Evolutionary conservation across 2,329 filamentous ascomycete genomes (phyloP).

Genomic region (Byssochlamys sp.): DNA sequence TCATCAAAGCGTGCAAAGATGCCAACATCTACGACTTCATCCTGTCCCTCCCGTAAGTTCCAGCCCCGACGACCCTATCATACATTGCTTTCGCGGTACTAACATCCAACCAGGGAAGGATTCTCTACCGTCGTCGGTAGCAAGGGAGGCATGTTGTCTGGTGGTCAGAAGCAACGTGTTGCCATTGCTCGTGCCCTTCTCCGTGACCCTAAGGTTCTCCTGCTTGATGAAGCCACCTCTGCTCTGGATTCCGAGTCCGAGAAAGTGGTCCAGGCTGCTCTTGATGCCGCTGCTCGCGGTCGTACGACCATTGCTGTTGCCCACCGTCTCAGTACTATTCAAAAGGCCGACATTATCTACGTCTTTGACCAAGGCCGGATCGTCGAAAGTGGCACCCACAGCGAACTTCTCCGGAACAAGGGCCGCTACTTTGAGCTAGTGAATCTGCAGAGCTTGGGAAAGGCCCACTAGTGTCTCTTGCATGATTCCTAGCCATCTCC

Average conservation of each 20-base stretch:
- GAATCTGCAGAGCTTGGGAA: constrained; percentile 67
- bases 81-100: constrained; percentile 7
- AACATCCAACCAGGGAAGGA: constrained; percentile 47
- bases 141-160: constrained; percentile 75
- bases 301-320: constrained; percentile 90
- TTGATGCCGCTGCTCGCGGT: constrained; percentile 73
- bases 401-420: constrained; percentile 58
- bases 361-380: constrained; percentile 88
- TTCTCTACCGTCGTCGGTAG: constrained; percentile 77
- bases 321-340: constrained; percentile 82
- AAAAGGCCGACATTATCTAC: constrained; percentile 88
- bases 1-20: constrained; percentile 73
- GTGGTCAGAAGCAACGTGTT: constrained; percentile 89
- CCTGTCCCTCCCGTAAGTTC: constrained; percentile 59
- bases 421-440: constrained; percentile 71
- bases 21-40: constrained; percentile 92
- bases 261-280: constrained; percentile 54
- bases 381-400: constrained; percentile 74
- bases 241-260: constrained; percentile 43
- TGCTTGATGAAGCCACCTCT: constrained; percentile 66
- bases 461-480: constrained; percentile 21
- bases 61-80: not conserved
- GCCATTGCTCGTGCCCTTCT: constrained; percentile 86
- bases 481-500: not conserved
- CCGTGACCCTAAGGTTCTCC: constrained; percentile 77